Percentiles rank a stretch among this genome's conserved stretches.
phyloP scores from a whole-genome alignment of 164 flowering plant genomes.

The Vitis cinerea region DNA sequence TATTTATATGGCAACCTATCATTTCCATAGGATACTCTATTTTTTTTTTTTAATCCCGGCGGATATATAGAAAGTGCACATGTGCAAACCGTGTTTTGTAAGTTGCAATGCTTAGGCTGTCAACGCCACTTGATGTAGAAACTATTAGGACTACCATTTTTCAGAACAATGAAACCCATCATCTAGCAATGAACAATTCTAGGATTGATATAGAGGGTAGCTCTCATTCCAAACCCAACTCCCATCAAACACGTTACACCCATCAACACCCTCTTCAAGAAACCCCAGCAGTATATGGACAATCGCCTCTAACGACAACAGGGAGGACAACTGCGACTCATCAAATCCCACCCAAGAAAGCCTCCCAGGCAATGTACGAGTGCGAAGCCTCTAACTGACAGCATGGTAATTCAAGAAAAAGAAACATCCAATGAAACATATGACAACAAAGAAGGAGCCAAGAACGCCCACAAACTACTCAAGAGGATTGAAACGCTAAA shows the following conservation, averaged over 20 bases:
- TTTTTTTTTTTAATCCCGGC: no score
- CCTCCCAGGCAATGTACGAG: conserved; percentile 3
- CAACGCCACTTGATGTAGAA: conserved; percentile 87
- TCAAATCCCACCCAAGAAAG: conserved; percentile 21
- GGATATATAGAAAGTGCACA: no score
- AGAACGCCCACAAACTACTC: conserved; percentile 42
- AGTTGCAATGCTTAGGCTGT: conserved; percentile 80
- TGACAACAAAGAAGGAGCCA: conserved; percentile 35
- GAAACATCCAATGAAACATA: conserved; percentile 35
- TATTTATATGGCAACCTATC: no score
- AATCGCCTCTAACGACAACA: not conserved
- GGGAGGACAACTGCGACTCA: conserved; percentile 8
- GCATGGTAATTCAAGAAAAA: conserved; percentile 47
- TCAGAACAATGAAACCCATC: conserved; percentile 79
- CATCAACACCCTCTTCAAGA: conserved; percentile 40
- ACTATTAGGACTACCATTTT: conserved; percentile 79
- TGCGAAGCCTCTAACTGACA: conserved; percentile 7
- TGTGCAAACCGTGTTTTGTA: conserved; percentile 5
- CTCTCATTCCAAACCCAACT: conserved; percentile 90
- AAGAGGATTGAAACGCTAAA: conserved; percentile 42
- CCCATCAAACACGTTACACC: conserved; percentile 78
- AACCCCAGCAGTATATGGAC: conserved; percentile 25
- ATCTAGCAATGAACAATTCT: conserved; percentile 63
- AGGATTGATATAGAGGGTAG: conserved; percentile 65
- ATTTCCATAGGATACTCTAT: no score